Evolutionary conservation across 2,329 filamentous ascomycete species (phyloP).

Genomic region (Pseudogymnoascus sp.): DNA sequence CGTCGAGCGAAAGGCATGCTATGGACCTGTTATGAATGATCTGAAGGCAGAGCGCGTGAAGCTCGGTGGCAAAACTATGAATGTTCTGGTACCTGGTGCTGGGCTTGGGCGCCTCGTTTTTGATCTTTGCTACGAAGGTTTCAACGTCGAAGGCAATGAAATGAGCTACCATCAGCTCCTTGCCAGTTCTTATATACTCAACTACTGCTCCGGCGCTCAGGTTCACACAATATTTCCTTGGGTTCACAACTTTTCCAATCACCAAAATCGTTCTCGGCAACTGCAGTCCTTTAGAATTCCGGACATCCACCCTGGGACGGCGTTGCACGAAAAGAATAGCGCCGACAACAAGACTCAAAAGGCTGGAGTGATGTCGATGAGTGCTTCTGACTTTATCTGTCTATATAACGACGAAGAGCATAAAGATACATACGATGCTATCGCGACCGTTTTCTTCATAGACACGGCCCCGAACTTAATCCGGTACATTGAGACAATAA

Average conservation of each 20-base stretch:
- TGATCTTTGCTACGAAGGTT: constrained; percentile 70
- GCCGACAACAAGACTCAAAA: constrained; percentile 7
- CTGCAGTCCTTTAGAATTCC: constrained; percentile 67
- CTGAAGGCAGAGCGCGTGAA: constrained; percentile 45
- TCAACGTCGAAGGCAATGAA: constrained; percentile 78
- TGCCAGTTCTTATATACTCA: constrained; percentile 70
- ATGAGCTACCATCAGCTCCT: constrained; percentile 97
- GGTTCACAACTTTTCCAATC: constrained; percentile 82
- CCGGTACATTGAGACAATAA: constrained; percentile 78
- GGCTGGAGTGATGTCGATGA: constrained; percentile 77
- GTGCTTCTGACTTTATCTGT: constrained; percentile 86
- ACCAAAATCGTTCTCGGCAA: constrained; percentile 66
- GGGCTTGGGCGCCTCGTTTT: constrained; percentile 85
- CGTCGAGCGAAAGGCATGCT: constrained; percentile 68
- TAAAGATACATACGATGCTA: constrained; percentile 63
- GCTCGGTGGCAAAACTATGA: constrained; percentile 32
- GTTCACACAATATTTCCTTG: constrained; percentile 78
- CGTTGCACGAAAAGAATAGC: constrained; percentile 37
- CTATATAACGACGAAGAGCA: constrained; percentile 64
- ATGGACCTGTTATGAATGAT: constrained; percentile 62
- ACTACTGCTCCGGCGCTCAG: constrained; percentile 51
- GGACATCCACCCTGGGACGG: constrained; percentile 65
- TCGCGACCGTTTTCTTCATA: constrained; percentile 90
- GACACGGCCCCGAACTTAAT: constrained; percentile 94
- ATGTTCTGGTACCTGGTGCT: constrained; percentile 80